Conservation (phyloP, 2,329 filamentous ascomycete genomes). For the Sarocladiaceae sp. region DNA sequence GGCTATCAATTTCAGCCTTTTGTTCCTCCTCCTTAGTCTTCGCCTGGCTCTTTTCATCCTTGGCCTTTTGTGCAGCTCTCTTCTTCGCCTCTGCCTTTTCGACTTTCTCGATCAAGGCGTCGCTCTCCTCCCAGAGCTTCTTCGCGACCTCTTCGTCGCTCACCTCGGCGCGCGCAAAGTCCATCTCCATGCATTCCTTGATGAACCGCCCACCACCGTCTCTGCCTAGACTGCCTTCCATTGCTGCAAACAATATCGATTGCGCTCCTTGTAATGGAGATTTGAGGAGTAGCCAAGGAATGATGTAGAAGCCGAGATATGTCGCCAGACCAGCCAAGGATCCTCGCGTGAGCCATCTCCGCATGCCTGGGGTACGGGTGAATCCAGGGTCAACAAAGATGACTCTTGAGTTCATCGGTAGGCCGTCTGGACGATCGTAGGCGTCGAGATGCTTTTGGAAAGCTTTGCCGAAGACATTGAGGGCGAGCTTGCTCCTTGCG, state of each 20-base stretch:
- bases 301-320: constrained; percentile 73
- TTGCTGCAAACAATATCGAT: constrained; percentile 77
- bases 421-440: constrained; percentile 77
- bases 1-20: constrained; percentile 27
- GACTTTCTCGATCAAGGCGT: constrained; percentile 73
- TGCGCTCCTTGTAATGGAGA: constrained; percentile 80
- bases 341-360: constrained; percentile 81
- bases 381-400: constrained; percentile 85
- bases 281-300: constrained; percentile 88
- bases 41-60: constrained; percentile 24
- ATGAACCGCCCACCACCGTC: constrained; percentile 66
- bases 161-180: constrained; percentile 68
- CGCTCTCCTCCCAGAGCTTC: constrained; percentile 85
- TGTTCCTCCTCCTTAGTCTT: constrained; percentile 31
- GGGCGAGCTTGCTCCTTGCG: constrained; percentile 67
- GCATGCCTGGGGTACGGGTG: constrained; percentile 79
- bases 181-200: constrained; percentile 82
- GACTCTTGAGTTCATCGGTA: constrained; percentile 78
- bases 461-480: constrained; percentile 84
- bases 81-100: constrained; percentile 73
- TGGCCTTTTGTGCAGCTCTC: constrained; percentile 36
- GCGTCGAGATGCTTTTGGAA: constrained; percentile 89
- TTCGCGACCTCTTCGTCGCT: constrained; percentile 76
- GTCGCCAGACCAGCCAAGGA: constrained; percentile 73
- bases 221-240: constrained; percentile 70